Base-by-base conservation (phyloP, 73 alveolate species). In the Paramecium caudatum region DNA sequence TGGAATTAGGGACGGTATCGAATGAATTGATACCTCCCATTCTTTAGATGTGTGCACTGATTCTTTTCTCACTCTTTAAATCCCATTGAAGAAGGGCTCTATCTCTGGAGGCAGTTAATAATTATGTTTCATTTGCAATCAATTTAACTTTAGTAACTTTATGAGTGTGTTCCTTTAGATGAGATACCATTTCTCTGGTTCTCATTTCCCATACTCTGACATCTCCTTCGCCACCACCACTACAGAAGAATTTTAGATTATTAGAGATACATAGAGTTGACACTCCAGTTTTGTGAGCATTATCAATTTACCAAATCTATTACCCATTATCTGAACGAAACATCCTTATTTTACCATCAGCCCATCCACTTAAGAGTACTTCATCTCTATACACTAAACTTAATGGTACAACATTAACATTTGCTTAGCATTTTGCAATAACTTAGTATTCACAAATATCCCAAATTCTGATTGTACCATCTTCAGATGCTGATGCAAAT, bases 211-310 rank as follows among this genome's bases (percentile, higher is more conserved):
- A 97, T 47, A 97, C 96, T 91, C 99, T 82, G 45, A 96, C 97
- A 91, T 96, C 99, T 16, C 99, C 99, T 17, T 94, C 98, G 4
- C 80, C 81, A 2, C 99, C 99, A 13, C 99, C 99, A 61, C 98
- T 94, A 65, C 96, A 91, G 33, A 97, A 82, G 92, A 97, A 96
- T 82, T 96, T 94, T 49, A 84, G 84, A 80, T 96, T 96, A 70
- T 93, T 86, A 62, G 96, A 90, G 46, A 96, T 82, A 48, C 97
- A 94, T 7, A 97, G 91, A 25, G 99, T 92, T 1, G 99, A 91
- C 16, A 97, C 99, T 46, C 99, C 99, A 46, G 94, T 95, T 47
- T 94, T 95, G 83, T 97, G 99, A 27, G 99, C 99, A 86, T 97
- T 96, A 91, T 97, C 99, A 47, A 97, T 96, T 43, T 97, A 96